These are phyloP conservation scores for Aspergillus oerlinghausenensis DNA, from an alignment of 2,329 filamentous ascomycete species.

Conservation along the genomic window DNA sequence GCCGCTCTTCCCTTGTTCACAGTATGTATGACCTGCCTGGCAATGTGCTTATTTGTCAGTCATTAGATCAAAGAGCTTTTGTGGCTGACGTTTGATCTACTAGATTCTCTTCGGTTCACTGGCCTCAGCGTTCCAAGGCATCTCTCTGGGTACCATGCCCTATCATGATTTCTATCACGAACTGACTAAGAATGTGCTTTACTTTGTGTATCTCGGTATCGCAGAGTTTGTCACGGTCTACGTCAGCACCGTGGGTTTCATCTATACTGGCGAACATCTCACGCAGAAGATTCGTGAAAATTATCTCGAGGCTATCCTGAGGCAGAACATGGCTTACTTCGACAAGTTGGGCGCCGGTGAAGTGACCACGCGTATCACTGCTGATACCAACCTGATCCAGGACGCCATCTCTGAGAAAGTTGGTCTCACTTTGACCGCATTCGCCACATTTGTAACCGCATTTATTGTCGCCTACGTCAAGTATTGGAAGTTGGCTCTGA, in stretches of 20 bases:
- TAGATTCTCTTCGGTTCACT: slow-evolving; percentile 69
- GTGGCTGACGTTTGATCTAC: slow-evolving; percentile 6
- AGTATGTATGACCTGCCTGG: slow-evolving; percentile 34
- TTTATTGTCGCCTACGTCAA: slow-evolving; percentile 88
- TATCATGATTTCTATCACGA: slow-evolving; percentile 56
- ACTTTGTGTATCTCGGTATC: slow-evolving; percentile 81
- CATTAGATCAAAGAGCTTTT: neutral
- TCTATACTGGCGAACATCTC: slow-evolving; percentile 78
- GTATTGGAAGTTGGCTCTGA: slow-evolving; percentile 90
- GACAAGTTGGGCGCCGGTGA: slow-evolving; percentile 91
- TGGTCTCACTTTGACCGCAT: slow-evolving; percentile 67
- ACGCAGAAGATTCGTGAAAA: slow-evolving; percentile 73
- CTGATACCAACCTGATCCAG: slow-evolving; percentile 89
- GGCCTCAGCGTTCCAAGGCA: slow-evolving; percentile 65
- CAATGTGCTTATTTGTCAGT: neutral
- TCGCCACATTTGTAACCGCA: slow-evolving; percentile 79
- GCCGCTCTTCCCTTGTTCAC: slow-evolving; percentile 78
- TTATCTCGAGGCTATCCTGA: slow-evolving; percentile 78
- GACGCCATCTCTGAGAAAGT: slow-evolving; percentile 92
- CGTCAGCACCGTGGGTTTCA: slow-evolving; percentile 79
- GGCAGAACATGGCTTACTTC: slow-evolving; percentile 88
- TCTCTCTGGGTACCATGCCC: slow-evolving; percentile 48
- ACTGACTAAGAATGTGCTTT: slow-evolving; percentile 64
- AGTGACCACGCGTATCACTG: slow-evolving; percentile 89
- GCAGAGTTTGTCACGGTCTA: slow-evolving; percentile 75